Conservation (phyloP, 805 yeast species). For the Saccharomycopsis capsularis region DNA sequence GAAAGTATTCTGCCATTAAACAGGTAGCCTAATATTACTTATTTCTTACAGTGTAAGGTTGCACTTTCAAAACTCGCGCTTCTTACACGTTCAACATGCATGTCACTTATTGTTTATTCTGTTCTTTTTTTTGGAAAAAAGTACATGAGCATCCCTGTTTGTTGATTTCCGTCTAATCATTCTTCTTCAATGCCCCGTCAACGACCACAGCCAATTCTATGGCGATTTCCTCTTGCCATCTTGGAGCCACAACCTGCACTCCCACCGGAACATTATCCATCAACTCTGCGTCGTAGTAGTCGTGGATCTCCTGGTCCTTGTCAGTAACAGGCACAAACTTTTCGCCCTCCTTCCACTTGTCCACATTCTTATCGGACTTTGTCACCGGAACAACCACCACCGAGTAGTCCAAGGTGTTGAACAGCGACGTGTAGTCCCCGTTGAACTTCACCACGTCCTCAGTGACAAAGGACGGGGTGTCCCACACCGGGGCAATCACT, state of each 20-base stretch:
- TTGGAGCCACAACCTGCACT: slow-evolving; percentile 47
- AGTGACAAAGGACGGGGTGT: slow-evolving; percentile 35
- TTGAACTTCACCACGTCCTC: slow-evolving; percentile 19
- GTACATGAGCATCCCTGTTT: too few species aligned
- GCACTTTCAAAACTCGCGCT: too few species aligned
- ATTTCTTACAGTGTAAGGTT: too few species aligned
- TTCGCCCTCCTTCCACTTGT: slow-evolving; percentile 21
- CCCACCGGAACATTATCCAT: slow-evolving; percentile 48
- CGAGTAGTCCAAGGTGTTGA: slow-evolving; percentile 37
- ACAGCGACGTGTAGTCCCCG: slow-evolving; percentile 39
- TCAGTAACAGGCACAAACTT: slow-evolving; percentile 28
- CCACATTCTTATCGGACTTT: slow-evolving; percentile 32
- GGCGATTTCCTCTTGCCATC: slow-evolving; percentile 54
- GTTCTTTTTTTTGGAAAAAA: too few species aligned
- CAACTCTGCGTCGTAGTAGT: slow-evolving; percentile 41
- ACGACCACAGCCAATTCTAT: slow-evolving; percentile 33
- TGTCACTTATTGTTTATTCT: too few species aligned
- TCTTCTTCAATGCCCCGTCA: slow-evolving; percentile 37
- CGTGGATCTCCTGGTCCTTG: slow-evolving; percentile 29
- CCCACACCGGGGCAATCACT: slow-evolving; percentile 42
- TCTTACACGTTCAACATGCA: too few species aligned
- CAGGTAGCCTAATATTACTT: too few species aligned
- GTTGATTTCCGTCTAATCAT: too few species aligned
- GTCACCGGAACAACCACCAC: slow-evolving; percentile 40
- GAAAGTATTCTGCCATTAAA: too few species aligned